These are phyloP conservation scores for Fraxinus albicans DNA, from an alignment of 305 asterid species.

Conservation along the genomic window DNA sequence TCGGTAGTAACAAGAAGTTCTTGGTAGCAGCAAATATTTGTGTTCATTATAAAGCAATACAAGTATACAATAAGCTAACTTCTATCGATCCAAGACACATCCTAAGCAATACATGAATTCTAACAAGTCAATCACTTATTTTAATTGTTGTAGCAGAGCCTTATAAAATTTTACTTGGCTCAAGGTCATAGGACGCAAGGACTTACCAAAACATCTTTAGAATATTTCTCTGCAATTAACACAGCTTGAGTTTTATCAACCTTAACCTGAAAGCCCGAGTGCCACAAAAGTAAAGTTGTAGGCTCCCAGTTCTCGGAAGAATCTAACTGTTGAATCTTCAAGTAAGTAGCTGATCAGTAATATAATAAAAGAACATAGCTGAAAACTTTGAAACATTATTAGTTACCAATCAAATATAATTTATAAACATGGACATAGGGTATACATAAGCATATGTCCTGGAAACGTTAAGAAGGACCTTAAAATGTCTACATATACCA, in stretches of 20 bases:
- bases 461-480: not conserved
- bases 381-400: not conserved
- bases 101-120: not conserved
- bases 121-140: not conserved
- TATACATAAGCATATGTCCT: not conserved
- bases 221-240: constrained; percentile 60
- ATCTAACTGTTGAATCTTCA: constrained; percentile 53
- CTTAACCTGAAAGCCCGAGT: constrained; percentile 72
- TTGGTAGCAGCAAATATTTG: not conserved
- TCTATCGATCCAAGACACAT: not conserved
- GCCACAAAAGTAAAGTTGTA: constrained; percentile 55
- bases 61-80: not conserved
- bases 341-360: constrained; percentile 16
- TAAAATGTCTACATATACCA: not conserved
- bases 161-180: not conserved
- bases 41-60: not conserved
- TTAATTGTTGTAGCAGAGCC: not conserved
- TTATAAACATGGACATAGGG: not conserved
- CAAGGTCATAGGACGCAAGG: constrained; percentile 19
- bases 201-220: constrained; percentile 81
- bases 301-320: constrained; percentile 88
- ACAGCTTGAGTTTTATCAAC: constrained; percentile 59
- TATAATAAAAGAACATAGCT: not conserved
- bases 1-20: not conserved
- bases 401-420: not conserved